Evolutionary conservation across 1,284 basidiomycete species (phyloP), one percentile per base, ranked within the genome.

Genomic region (Naganishia albida): DNA sequence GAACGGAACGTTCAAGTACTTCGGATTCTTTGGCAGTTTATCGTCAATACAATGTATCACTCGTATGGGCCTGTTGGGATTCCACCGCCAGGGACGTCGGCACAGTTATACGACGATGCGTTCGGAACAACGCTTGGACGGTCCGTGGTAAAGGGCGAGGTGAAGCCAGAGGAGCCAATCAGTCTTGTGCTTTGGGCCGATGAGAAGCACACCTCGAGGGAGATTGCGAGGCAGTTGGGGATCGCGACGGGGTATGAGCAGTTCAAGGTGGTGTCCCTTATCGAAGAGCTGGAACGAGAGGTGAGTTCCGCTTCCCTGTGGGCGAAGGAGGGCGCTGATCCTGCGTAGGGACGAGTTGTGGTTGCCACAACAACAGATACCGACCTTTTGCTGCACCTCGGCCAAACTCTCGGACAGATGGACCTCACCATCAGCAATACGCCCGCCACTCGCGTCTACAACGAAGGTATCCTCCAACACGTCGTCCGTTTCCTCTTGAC

Each of bases 151-250:
- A 54, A 60, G 18, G 43, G 20, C 0, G 44, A 59, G 6, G 50
- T 38, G 1, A 43, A 39, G 10, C 34, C 38, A n/a, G 57, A 62
- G 26, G 64, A 65, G 48, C 64, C 42, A 20, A 59, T 65, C 50
- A 65, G 64, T 34, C 49, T 98, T 62, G 82, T 96, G 20, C 80
- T 98, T 1, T 98, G 93, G 93, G 94, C 96, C 77, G 95, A 98
- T 79, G 96, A 99, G 78, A 96, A 93, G 72, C 96, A 98, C 77
- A 93, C 91, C 1, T 91, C 90, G 72, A 88, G 89, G 60, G 92
- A 98, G 74, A 88, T 97, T 64, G 89, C 89, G 63, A 85, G 89
- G 69, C 85, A 94, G 65, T 81, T 96, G 7, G 81, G 83, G 53
- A 89, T 90, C 65, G 84, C 86, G 67, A 85, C 85, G 8, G 83